Conservation (phyloP, 2,329 filamentous ascomycete genomes). For the Penicillium thymicola region DNA sequence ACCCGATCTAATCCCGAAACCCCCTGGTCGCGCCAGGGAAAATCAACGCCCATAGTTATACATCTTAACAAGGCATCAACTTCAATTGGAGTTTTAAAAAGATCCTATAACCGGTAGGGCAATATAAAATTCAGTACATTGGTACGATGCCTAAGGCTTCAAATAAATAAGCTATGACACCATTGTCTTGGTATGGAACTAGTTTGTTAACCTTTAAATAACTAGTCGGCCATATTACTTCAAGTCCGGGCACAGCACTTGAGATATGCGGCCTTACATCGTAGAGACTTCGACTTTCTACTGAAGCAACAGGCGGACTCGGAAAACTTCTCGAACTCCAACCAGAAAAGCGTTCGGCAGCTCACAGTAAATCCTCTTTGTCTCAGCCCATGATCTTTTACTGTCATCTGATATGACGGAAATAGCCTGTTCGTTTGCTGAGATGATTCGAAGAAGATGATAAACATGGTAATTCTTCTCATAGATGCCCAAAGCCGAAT, state of each 20-base stretch:
- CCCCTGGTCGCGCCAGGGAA: not conserved
- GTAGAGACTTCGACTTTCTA: not conserved
- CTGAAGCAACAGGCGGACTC: not conserved
- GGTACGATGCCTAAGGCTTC: not conserved
- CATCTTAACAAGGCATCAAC: not conserved
- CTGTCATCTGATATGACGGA: not conserved
- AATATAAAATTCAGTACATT: too few relatives aligned
- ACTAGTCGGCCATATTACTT: not conserved
- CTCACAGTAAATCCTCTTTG: not conserved
- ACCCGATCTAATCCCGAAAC: too few relatives aligned
- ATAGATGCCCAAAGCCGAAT: not conserved
- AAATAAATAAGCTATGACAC: not conserved
- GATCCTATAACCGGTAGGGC: not conserved
- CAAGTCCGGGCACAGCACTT: too few relatives aligned
- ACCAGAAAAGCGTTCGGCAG: too few relatives aligned
- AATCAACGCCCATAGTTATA: not conserved
- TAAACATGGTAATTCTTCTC: not conserved
- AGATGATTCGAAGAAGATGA: not conserved
- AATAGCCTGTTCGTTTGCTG: not conserved
- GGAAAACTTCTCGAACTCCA: not conserved
- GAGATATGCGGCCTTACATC: not conserved
- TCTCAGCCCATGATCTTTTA: not conserved
- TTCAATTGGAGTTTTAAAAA: not conserved
- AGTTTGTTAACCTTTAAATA: not conserved
- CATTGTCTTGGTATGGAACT: not conserved